A percentile compares a stretch with the other conserved stretches of the same genome.
Evolutionary conservation across 2,329 filamentous ascomycete species (phyloP).

Genomic region (Penicillium sp.): DNA sequence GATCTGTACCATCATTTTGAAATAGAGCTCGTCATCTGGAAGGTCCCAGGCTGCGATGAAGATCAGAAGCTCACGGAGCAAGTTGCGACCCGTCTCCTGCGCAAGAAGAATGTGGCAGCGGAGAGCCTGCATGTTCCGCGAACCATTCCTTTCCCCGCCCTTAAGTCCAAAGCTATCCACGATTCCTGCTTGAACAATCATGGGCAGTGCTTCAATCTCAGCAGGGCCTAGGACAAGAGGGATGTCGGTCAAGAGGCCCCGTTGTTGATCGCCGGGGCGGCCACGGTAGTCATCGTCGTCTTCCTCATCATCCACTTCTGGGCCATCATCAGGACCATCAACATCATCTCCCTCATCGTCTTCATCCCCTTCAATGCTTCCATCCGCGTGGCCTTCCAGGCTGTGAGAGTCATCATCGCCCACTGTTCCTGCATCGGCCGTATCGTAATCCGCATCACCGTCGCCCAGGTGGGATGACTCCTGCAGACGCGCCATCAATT

Average conservation of each 20-base stretch:
- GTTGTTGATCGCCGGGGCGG: constrained; percentile 55
- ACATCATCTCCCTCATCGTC: constrained; percentile 56
- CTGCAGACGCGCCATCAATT: constrained; percentile 51
- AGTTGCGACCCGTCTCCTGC: constrained; percentile 84
- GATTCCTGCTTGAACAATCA: constrained; percentile 96
- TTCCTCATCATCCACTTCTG: constrained; percentile 56
- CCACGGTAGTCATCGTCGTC: constrained; percentile 54
- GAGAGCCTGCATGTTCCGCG: constrained; percentile 82
- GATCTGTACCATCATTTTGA: constrained; percentile 94
- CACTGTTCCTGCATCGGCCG: constrained; percentile 41
- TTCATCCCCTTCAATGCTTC: constrained; percentile 51
- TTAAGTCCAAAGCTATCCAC: constrained; percentile 74
- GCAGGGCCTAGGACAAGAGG: constrained; percentile 91
- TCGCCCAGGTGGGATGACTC: constrained; percentile 45
- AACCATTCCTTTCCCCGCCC: constrained; percentile 59
- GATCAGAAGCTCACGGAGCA: constrained; percentile 86
- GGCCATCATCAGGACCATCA: constrained; percentile 51
- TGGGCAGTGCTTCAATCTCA: constrained; percentile 92
- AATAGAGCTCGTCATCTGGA: constrained; percentile 88
- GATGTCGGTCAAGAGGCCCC: constrained; percentile 86
- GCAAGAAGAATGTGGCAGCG: constrained; percentile 87
- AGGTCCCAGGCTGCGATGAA: constrained; percentile 98
- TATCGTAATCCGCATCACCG: constrained; percentile 44
- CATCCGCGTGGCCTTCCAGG: constrained; percentile 45
- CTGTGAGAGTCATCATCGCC: constrained; percentile 45